phyloP scores from a whole-genome alignment of 176 grass and related monocot species.

The Thalia dealbata region DNA sequence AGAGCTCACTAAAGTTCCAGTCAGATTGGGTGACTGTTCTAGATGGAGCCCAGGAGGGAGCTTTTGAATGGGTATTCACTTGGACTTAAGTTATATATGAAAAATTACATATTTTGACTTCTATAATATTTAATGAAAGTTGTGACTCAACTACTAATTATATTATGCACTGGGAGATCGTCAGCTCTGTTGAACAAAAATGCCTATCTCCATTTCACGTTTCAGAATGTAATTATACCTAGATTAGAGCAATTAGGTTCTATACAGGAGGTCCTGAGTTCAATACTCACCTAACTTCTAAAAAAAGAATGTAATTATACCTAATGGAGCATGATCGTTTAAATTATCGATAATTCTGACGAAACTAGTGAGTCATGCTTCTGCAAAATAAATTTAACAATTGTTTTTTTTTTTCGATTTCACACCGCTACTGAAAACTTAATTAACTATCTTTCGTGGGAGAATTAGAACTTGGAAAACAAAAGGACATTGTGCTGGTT shows the following conservation, averaged over 20 bases:
- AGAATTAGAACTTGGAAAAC: background rate
- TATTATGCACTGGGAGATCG: background rate
- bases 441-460: background rate
- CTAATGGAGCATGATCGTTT: too few relatives aligned
- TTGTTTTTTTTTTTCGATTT: background rate
- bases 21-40: constrained; percentile 87
- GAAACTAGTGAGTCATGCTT: background rate
- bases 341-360: too few relatives aligned
- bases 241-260: too few relatives aligned
- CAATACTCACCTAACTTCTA: too few relatives aligned
- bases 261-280: too few relatives aligned
- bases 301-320: too few relatives aligned
- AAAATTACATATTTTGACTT: too few relatives aligned
- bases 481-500: background rate
- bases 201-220: background rate
- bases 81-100: too few relatives aligned
- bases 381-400: background rate
- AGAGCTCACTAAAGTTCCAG: constrained; percentile 83
- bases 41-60: constrained; percentile 91
- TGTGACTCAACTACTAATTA: too few relatives aligned
- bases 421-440: background rate
- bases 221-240: too few relatives aligned
- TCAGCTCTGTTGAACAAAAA: background rate
- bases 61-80: constrained; percentile 77
- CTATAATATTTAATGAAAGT: background rate